A percentile compares a stretch with the other conserved stretches of the same genome.
phyloP scores from a whole-genome alignment of 2,329 filamentous ascomycete species.

The Fusarium domesticum region DNA sequence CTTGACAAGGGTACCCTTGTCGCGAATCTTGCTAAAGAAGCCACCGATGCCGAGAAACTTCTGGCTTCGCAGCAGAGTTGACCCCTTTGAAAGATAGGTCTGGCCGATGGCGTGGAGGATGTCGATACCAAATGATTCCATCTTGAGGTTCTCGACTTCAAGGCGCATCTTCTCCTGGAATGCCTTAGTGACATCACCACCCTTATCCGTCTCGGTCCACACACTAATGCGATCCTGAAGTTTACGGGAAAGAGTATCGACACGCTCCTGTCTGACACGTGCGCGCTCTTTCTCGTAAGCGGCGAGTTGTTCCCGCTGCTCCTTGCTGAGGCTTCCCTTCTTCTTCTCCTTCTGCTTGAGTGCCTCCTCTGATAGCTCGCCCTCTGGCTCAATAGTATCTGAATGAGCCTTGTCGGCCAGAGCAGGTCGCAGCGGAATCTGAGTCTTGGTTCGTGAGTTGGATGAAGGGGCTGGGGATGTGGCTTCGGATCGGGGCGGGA shows the following conservation, averaged over 20 bases:
- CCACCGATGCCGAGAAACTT: slow-evolving; percentile 95
- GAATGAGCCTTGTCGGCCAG: slow-evolving; percentile 82
- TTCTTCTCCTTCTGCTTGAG: slow-evolving; percentile 65
- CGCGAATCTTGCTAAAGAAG: slow-evolving; percentile 90
- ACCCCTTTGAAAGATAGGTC: slow-evolving; percentile 85
- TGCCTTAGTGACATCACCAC: slow-evolving; percentile 74
- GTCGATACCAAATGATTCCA: slow-evolving; percentile 96
- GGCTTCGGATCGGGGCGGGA: slow-evolving; percentile 34
- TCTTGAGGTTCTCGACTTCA: slow-evolving; percentile 97
- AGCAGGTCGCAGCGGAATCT: slow-evolving; percentile 75
- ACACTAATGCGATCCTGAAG: slow-evolving; percentile 85
- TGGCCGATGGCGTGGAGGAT: slow-evolving; percentile 93
- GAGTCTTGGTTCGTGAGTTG: slow-evolving; percentile 43
- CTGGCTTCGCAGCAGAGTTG: slow-evolving; percentile 85
- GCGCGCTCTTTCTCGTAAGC: slow-evolving; percentile 86
- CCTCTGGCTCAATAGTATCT: slow-evolving; percentile 54
- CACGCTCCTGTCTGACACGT: slow-evolving; percentile 81
- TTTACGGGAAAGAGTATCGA: slow-evolving; percentile 79
- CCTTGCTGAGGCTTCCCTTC: slow-evolving; percentile 80
- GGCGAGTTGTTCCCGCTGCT: slow-evolving; percentile 87
- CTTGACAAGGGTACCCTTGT: slow-evolving; percentile 95
- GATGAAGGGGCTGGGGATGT: slow-evolving; percentile 43
- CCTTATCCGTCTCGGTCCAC: slow-evolving; percentile 97
- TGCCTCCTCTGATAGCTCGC: slow-evolving; percentile 63
- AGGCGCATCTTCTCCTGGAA: slow-evolving; percentile 94